phyloP scores from a whole-genome alignment of 768 basidiomycete genomes.

The Solioccasus polychromus region DNA sequence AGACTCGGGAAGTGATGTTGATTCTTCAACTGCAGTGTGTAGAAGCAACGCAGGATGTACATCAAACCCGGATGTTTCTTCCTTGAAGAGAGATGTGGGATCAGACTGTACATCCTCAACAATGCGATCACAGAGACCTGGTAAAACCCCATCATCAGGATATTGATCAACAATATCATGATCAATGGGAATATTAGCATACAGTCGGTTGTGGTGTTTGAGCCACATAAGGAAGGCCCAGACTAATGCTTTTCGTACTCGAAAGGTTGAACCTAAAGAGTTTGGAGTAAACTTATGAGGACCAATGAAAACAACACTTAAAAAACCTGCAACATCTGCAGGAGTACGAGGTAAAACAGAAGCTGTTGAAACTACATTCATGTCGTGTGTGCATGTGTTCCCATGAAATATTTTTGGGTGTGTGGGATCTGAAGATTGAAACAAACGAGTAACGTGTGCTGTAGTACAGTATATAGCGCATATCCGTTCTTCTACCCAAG shows the following conservation, averaged over 20 bases:
- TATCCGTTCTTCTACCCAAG: conserved; percentile 17
- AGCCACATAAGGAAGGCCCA: conserved; percentile 2
- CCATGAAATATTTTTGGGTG: conserved; percentile 30
- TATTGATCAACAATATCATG: neutral
- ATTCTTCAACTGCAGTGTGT: neutral
- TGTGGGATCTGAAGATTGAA: conserved; percentile 20
- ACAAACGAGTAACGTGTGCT: conserved; percentile 27
- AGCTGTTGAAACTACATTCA: conserved; percentile 32
- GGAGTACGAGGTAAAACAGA: conserved; percentile 24
- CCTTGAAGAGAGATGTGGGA: conserved; percentile 12
- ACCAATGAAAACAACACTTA: conserved; percentile 32
- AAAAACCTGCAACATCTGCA: conserved; percentile 21
- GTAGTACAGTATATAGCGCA: conserved; percentile 27
- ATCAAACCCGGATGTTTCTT: conserved; percentile 28
- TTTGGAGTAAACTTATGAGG: conserved; percentile 12
- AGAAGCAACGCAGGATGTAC: conserved; percentile 15
- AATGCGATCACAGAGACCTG: neutral
- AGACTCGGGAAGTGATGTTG: neutral
- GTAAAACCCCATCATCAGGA: neutral
- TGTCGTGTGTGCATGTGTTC: conserved; percentile 35
- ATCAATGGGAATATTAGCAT: neutral
- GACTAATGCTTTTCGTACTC: neutral
- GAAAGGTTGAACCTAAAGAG: neutral
- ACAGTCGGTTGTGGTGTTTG: neutral
- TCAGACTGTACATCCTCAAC: conserved; percentile 15